Base-by-base conservation (phyloP, 2,329 filamentous ascomycete genomes). In the Seiridium cupressi region DNA sequence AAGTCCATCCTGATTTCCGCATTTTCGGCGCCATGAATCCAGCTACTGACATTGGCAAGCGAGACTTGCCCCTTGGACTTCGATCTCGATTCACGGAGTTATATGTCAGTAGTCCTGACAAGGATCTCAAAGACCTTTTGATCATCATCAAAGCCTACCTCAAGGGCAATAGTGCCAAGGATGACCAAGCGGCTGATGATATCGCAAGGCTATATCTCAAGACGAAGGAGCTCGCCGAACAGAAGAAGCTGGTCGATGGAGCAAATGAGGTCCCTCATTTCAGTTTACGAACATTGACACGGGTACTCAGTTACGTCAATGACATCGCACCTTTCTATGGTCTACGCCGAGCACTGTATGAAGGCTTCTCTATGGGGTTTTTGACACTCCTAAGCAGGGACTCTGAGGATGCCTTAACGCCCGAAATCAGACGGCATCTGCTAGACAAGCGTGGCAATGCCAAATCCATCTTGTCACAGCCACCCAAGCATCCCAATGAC, bases 11-110 rank as follows among this genome's bases (percentile, higher is more conserved):
- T 0, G 88, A 97, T 64, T 99, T 99, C 73, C 88, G 95, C 44
- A 91, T 99, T 11, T 99, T 99, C 71, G 96, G 92, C 56, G 95
- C 96, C 35, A 99, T 99, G 95, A 99, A 99, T 70, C 95, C 95
- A 36, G 95, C 95, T 4, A 99, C 95, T 3, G 95, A 99, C 77
- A 88, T 97, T 59, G 95, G 96, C 62, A 99, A 99, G 77, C 89
- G 94, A 59, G 95, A 99, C 73, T 79, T 99, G 13, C 93, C 94
- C 0, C 87, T 91, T 58, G 93, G 94, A 1, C 86, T 98, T 48
- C 84, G 94, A 59, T 96, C 93, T 7, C 86, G 93, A 54, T 99
- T 99, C 71, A 98, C 95, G 0, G 95, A 99, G 74, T 82, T 99
- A 31, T 99, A 96, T 71, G 93, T 99, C 32, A 87, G 92, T 58